Percentiles rank a stretch among this genome's conserved stretches.
phyloP scores from a whole-genome alignment of 2,329 filamentous ascomycete genomes.

The Beauveria sp. region DNA sequence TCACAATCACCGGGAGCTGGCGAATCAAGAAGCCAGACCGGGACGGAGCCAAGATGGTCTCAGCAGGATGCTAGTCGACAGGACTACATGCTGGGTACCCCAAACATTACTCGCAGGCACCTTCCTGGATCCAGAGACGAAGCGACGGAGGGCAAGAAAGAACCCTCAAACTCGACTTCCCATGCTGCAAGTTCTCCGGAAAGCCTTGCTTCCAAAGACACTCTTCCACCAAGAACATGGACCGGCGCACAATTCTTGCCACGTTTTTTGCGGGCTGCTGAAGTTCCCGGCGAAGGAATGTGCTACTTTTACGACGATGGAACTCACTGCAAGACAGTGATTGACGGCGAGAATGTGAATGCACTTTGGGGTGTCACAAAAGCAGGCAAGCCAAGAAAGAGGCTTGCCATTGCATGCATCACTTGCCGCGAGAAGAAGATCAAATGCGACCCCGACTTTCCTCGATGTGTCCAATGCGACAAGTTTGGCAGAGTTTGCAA shows the following conservation, averaged over 20 bases:
- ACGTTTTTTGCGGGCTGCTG: conserved; percentile 55
- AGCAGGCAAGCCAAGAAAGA: conserved; percentile 85
- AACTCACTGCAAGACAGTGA: conserved; percentile 71
- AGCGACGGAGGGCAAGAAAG: conserved; percentile 21
- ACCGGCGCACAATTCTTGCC: conserved; percentile 60
- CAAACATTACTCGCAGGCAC: conserved; percentile 27
- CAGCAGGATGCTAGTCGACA: conserved; percentile 33
- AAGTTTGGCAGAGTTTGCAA: conserved; percentile 83
- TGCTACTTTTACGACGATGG: conserved; percentile 86
- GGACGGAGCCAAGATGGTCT: conserved; percentile 30
- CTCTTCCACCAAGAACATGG: conserved; percentile 61
- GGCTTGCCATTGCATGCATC: conserved; percentile 84
- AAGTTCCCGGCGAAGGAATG: conserved; percentile 69
- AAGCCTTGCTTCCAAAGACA: conserved; percentile 46
- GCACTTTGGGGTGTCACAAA: conserved; percentile 92
- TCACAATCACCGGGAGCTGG: conserved; percentile 38
- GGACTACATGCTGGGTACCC: conserved; percentile 40
- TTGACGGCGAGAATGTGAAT: conserved; percentile 81
- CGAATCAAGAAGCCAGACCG: conserved; percentile 31
- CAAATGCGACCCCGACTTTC: conserved; percentile 85
- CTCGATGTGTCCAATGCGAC: conserved; percentile 84
- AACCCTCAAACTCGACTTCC: conserved; percentile 20
- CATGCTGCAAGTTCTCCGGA: conserved; percentile 20
- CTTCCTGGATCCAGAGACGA: conserved; percentile 30
- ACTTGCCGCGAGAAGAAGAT: conserved; percentile 97